phyloP scores from a whole-genome alignment of 306 rosid genomes.

The Prunus padus region DNA sequence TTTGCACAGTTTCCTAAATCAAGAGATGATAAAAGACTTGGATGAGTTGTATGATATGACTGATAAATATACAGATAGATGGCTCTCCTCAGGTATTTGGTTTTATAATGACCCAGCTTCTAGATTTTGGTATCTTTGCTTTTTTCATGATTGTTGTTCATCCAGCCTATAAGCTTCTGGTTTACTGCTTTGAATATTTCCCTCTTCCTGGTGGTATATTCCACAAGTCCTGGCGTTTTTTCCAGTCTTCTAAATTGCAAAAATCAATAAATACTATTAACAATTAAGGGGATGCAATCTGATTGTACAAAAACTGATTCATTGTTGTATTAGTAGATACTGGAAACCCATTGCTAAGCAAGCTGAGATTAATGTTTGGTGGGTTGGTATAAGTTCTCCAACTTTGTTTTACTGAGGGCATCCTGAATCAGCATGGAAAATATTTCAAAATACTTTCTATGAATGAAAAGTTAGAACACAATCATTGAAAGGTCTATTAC shows the following conservation, averaged over 20 bases:
- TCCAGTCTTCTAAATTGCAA: not conserved
- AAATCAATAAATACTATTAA: not conserved
- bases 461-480: not conserved
- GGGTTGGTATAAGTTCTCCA: not conserved
- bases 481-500: not conserved
- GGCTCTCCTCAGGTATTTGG: slow-evolving; percentile 83
- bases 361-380: not conserved
- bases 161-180: not conserved
- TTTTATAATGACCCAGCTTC: not conserved
- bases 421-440: not conserved
- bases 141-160: not conserved
- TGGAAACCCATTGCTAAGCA: not conserved
- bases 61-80: slow-evolving; percentile 82
- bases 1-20: slow-evolving; percentile 59
- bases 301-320: not conserved
- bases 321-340: not conserved
- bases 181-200: not conserved
- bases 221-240: not conserved
- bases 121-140: not conserved
- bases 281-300: slow-evolving; percentile 7
- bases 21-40: slow-evolving; percentile 51
- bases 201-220: not conserved
- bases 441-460: not conserved
- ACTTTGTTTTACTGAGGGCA: not conserved
- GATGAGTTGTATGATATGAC: slow-evolving; percentile 72